Evolutionary conservation across 371 early-diverging fungal species (phyloP), one percentile per base, ranked within the genome.

Genomic region (Coemansia sp.): DNA sequence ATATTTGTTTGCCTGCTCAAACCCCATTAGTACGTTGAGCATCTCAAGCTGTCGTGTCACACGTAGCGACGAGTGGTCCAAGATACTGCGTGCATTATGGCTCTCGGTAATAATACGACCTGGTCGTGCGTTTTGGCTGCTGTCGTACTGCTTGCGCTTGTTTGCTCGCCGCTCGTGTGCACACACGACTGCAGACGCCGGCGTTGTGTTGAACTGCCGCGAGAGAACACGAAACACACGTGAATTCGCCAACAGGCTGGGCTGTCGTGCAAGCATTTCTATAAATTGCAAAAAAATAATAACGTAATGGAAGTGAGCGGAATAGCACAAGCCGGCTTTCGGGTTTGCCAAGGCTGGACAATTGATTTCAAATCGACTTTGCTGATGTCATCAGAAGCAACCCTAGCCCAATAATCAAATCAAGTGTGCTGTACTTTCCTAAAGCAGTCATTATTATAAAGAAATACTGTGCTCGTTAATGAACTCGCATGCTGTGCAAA

Each of bases 1-100:
- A 67, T 95, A 94, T 63, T 86, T 84, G 84, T 95, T 95, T 25
- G 92, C 94, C 79, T 95, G 93, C 73, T 95, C 94, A 68, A 86
- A 93, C 12, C 93, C 91, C 78, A 82, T 39, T 69, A 91, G 84
- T 1, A 91, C 84, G 72, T 93, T 94, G 83, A 93, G 77, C 91
- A 93, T 90, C 77, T 93, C 94, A 16, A 93, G 60, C 75, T 94
- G 91, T 20, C 93, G 78, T 3, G 87, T 87, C 51, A 94, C 87
- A 7, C 90, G 83, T 21, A 94, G 61, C 2, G 89, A 88, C 18
- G 89, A 80, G 42, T 87, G 87, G 0, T 85, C 67, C 3, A 88
- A 71, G 7, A 73, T 52, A 11, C 14, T 21, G 25, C 40, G 30
- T 39, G 62, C 62, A 5, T 16, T 18, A 18, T 62, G 61, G 8